These are phyloP conservation scores for Aspergillus jensenii DNA, from an alignment of 2,329 filamentous ascomycete species.

Conservation along the genomic window DNA sequence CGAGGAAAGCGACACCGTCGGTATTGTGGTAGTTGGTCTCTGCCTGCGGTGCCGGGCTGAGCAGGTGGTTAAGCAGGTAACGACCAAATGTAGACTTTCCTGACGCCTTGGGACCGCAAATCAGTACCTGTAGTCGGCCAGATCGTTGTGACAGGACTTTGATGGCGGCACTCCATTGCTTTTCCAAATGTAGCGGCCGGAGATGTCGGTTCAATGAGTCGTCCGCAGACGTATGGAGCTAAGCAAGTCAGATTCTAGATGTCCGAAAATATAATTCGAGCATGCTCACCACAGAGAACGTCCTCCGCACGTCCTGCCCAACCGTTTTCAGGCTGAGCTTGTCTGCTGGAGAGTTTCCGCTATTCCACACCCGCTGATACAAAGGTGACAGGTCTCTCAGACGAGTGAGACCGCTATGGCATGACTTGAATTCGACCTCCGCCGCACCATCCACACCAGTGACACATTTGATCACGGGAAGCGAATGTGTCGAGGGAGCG, in stretches of 20 bases:
- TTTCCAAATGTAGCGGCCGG: constrained; percentile 43
- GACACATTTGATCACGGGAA: constrained; percentile 53
- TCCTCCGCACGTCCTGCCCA: constrained; percentile 29
- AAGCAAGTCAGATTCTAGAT: constrained; percentile 16
- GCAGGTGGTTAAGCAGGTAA: constrained; percentile 55
- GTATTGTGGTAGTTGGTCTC: constrained; percentile 30
- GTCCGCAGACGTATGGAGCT: constrained; percentile 45
- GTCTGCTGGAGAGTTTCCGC: constrained; percentile 32
- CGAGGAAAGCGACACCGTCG: constrained; percentile 54
- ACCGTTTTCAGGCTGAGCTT: constrained; percentile 29
- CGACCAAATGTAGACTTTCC: constrained; percentile 63
- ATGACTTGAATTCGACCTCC: constrained; percentile 51
- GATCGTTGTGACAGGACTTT: constrained; percentile 44
- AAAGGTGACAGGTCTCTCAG: constrained; percentile 51
- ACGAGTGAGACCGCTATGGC: constrained; percentile 42
- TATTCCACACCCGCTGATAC: constrained; percentile 56
- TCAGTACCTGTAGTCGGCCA: constrained; percentile 43
- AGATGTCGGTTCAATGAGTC: constrained; percentile 43
- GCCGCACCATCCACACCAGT: constrained; percentile 43
- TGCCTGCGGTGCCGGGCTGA: constrained; percentile 40
- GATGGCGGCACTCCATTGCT: constrained; percentile 45
- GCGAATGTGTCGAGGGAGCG: constrained; percentile 57
- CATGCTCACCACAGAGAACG: constrained; percentile 42
- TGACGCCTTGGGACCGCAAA: constrained; percentile 56
- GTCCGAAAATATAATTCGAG: background rate